Conservation (phyloP, 306 rosid species). For the Lathyrus aphaca region DNA sequence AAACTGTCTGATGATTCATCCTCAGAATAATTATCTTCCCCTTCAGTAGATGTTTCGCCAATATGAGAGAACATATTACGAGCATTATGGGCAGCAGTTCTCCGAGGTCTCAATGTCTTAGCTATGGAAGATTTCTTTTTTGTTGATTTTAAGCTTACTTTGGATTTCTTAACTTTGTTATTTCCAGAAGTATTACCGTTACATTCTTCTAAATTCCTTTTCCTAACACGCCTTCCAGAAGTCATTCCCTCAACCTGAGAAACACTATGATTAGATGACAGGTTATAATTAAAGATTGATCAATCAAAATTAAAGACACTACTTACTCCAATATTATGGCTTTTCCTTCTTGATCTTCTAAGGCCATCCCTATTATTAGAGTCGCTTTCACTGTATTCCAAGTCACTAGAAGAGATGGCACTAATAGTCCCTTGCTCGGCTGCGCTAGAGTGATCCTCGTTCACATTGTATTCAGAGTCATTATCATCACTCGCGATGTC, state of each 20-base stretch:
- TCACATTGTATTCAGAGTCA: slow-evolving; percentile 79
- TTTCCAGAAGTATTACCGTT: slow-evolving; percentile 53
- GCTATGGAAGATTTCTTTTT: slow-evolving; percentile 63
- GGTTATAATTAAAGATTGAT: slow-evolving; percentile 36
- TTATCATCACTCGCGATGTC: slow-evolving; percentile 68
- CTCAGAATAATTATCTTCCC: slow-evolving; percentile 59
- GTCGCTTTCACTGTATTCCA: slow-evolving; percentile 66
- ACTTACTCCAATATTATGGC: slow-evolving; percentile 55
- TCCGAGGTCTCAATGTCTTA: slow-evolving; percentile 65
- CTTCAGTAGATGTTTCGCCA: slow-evolving; percentile 66
- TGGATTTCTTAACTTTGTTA: slow-evolving; percentile 58
- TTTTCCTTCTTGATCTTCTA: slow-evolving; percentile 81
- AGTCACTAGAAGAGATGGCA: slow-evolving; percentile 61
- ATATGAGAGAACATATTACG: slow-evolving; percentile 66
- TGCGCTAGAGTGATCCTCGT: slow-evolving; percentile 73
- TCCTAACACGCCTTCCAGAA: slow-evolving; percentile 76
- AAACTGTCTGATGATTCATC: slow-evolving; percentile 66
- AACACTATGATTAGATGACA: slow-evolving; percentile 35
- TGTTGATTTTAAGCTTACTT: slow-evolving; percentile 47
- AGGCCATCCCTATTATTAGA: slow-evolving; percentile 56
- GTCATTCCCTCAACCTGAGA: slow-evolving; percentile 57
- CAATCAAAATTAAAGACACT: slow-evolving; percentile 25
- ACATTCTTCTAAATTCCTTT: slow-evolving; percentile 68
- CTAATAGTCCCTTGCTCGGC: slow-evolving; percentile 62
- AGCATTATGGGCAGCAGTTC: slow-evolving; percentile 78